Base-by-base conservation (phyloP, 805 yeast genomes). In the Lipomyces sp. region DNA sequence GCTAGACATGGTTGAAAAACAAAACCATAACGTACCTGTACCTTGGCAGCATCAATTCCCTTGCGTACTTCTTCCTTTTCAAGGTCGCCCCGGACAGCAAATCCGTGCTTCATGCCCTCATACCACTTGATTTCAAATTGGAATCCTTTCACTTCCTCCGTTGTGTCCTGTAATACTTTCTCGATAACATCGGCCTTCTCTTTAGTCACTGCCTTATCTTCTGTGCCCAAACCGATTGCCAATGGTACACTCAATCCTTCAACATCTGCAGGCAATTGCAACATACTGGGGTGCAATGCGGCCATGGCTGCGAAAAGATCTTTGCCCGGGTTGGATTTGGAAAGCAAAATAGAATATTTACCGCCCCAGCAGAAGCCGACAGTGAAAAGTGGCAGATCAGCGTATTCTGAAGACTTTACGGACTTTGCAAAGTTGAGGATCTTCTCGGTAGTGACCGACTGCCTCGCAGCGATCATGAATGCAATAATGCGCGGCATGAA, bases 291-390 rank as follows among this genome's bases (percentile, higher is more conserved):
- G 30, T 63, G 65, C 33, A 50, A 5, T 11, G 64, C 57, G 18
- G 63, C 65, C 7, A 45, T 24, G 54, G 63, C 62, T 3, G 57
- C 24, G 45, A 63, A 15, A 7, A 57, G 18, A 8, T 56, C 61
- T 24, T n/a, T n/a, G 50, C 18, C 24, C n/a, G 34, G 5, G 37
- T 45, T 33, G 53, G 50, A 53, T 34, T 56, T 58, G 5, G 58
- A 57, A 18, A 48, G 29, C 10, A 53, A 24, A 15, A 63, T 4
- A n/a, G 64, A 8, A 37, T 58, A 53, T 24, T 29, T 32, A 4
- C 65, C 65, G 30, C 65, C 65, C 64, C 64, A 63, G 65, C 65
- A 63, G 63, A 58, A 59, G 30, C 65, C 65, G 48, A 63, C 65
- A 15, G 42, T n/a, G 39, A 59, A 59, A 15, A 59, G 32, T 2